Evolutionary conservation across 257 asterid genomes (phyloP).

Genomic region (Solanum dulcamara): DNA sequence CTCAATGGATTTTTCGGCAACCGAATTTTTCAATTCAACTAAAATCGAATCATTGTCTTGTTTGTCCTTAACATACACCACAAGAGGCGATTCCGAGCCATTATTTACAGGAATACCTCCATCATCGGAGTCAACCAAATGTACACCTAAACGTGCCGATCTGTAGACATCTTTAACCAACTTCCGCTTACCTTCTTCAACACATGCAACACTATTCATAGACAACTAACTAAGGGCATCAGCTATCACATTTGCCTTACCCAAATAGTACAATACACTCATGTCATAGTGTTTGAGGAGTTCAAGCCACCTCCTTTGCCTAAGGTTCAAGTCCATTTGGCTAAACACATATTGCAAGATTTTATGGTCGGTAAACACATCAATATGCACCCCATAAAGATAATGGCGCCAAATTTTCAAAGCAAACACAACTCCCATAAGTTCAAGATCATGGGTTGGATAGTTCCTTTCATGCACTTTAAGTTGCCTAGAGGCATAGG

Average conservation of each 20-base stretch:
- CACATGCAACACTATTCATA: not conserved
- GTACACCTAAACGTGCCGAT: not conserved
- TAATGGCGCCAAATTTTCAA: not conserved
- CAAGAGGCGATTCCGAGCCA: not conserved
- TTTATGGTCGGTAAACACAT: not conserved
- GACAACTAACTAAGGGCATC: not conserved
- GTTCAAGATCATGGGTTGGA: not conserved
- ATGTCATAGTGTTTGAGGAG: too few species aligned
- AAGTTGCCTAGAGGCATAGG: not conserved
- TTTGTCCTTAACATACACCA: not conserved
- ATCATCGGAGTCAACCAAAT: not conserved
- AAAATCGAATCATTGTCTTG: too few species aligned
- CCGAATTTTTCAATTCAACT: not conserved
- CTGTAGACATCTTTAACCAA: not conserved
- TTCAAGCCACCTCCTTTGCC: not conserved
- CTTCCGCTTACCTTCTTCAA: not conserved
- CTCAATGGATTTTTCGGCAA: not conserved
- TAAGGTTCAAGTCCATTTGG: not conserved
- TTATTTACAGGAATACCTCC: too few species aligned
- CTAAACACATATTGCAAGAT: not conserved
- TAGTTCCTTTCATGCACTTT: not conserved
- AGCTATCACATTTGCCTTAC: not conserved
- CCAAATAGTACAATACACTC: not conserved
- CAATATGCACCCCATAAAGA: not conserved
- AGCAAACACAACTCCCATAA: too few species aligned